Evolutionary conservation across 306 rosid species (phyloP).

Genomic region (Cercis canadensis): DNA sequence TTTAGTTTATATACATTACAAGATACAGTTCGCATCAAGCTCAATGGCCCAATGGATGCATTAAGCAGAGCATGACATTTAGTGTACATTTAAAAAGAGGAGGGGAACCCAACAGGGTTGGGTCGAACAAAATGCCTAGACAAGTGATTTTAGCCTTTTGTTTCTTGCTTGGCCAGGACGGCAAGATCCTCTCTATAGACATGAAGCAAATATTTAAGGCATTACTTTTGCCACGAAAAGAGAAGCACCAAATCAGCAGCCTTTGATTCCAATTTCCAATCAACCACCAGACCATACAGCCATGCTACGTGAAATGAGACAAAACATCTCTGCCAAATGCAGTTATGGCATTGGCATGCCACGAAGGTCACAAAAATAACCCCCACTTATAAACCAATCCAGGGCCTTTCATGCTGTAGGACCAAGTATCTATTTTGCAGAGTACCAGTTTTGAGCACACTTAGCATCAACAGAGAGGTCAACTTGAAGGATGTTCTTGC

Average conservation of each 20-base stretch:
- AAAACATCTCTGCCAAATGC: conserved; percentile 16
- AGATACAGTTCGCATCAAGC: conserved; percentile 32
- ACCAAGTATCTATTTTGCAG: conserved; percentile 61
- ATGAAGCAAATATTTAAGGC: conserved; percentile 12
- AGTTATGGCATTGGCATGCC: conserved; percentile 24
- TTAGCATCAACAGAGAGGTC: conserved; percentile 90
- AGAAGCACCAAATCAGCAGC: conserved; percentile 4
- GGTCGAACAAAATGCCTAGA: conserved; percentile 5
- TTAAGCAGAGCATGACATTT: conserved; percentile 28
- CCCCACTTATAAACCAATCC: background rate
- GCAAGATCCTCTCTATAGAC: conserved; percentile 36
- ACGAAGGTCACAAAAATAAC: conserved; percentile 5
- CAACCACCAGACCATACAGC: conserved; percentile 25
- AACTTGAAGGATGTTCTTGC: conserved; percentile 73
- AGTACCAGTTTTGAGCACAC: conserved; percentile 87
- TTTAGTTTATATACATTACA: conserved; percentile 37
- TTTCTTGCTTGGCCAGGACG: conserved; percentile 14
- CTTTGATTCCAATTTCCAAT: conserved; percentile 21
- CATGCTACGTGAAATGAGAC: conserved; percentile 23
- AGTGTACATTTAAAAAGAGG: background rate
- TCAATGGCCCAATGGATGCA: conserved; percentile 25
- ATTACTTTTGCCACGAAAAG: conserved; percentile 18
- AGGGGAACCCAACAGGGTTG: background rate
- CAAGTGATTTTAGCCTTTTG: conserved; percentile 39
- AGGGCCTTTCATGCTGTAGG: background rate